Evolutionary conservation across 768 basidiomycete species (phyloP), one percentile per base, ranked within the genome.

Genomic region (Termitomyces sp.): DNA sequence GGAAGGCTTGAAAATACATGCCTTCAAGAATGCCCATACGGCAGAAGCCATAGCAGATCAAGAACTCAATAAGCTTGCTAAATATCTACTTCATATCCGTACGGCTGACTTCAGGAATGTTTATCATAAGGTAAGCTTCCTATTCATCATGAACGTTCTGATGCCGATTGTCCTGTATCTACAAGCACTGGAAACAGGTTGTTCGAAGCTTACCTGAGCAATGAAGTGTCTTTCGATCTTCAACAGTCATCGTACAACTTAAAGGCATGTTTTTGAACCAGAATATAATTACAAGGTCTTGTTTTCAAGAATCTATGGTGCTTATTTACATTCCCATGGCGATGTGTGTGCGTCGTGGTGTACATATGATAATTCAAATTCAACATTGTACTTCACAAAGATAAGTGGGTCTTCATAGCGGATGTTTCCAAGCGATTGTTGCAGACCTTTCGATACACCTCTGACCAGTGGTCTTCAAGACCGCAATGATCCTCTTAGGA

Each of bases 11-110:
- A 93, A 91, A 72, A 92, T 95, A 30, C 80, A 82, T 27, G 82
- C 93, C 0, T 95, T 90, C 77, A 90, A 87, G 70, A 81, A 86
- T 61, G 89, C 89, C 2, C 86, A 90, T 65, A 89, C 86, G 9
- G 69, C 75, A 11, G 81, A 84, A 63, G 79, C 82, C 7, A 73
- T 75, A 68, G 85, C 79, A 15, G 89, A 95, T 69, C 78, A 82
- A 46, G 91, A 93, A 64, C 76, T 95, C 12, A 74, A 78, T 36
- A 87, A 83, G 63, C 73, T 91, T n/a, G 70, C 79, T 20, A 74
- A 73, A 51, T 93, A 93, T 61, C 75, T 93, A 69, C 62, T 86
- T 12, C 81, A 86, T 58, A 82, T 93, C 44, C 71, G 67, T 31
- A 68, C 80, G 9, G 72, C 76, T 3, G 89, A 93, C 69, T 88